Evolutionary conservation across 2,329 filamentous ascomycete genomes (phyloP).

Genomic region (Chaetothyriales sp.): DNA sequence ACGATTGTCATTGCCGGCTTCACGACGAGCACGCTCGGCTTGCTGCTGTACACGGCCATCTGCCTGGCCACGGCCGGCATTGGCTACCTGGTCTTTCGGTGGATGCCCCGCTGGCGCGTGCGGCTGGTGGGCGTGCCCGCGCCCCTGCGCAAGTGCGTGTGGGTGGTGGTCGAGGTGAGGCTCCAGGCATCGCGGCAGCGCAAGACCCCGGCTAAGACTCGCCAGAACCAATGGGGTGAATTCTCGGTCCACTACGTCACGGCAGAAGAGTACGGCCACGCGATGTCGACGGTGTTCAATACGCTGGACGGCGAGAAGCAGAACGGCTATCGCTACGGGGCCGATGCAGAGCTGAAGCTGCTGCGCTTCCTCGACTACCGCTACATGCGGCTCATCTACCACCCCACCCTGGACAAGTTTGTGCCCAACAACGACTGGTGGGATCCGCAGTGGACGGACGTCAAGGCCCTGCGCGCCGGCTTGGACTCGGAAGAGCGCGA

Average conservation of each 20-base stretch:
- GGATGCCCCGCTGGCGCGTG: conserved; percentile 81
- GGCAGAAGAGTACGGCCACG: conserved; percentile 44
- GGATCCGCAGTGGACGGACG: conserved; percentile 74
- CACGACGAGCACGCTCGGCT: conserved; percentile 58
- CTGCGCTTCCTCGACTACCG: conserved; percentile 78
- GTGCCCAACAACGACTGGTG: conserved; percentile 82
- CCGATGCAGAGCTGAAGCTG: conserved; percentile 61
- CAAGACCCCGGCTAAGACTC: conserved; percentile 21
- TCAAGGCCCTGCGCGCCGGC: conserved; percentile 59
- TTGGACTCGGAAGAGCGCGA: conserved; percentile 82
- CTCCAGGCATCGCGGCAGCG: conserved; percentile 1
- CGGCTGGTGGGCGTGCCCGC: conserved; percentile 56
- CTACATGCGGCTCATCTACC: conserved; percentile 85
- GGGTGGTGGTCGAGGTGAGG: conserved; percentile 77
- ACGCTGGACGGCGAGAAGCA: conserved; percentile 39
- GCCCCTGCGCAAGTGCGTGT: conserved; percentile 61
- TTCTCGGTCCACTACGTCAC: conserved; percentile 62
- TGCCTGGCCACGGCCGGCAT: conserved; percentile 63
- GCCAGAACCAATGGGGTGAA: conserved; percentile 86
- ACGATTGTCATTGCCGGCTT: conserved; percentile 91
- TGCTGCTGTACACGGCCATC: conserved; percentile 52
- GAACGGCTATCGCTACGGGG: conserved; percentile 56
- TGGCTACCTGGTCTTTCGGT: conserved; percentile 72
- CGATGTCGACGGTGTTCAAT: conserved; percentile 48
- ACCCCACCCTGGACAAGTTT: conserved; percentile 81